phyloP scores from a whole-genome alignment of 352 stramenopile genomes.

The Peronospora farinosa region DNA sequence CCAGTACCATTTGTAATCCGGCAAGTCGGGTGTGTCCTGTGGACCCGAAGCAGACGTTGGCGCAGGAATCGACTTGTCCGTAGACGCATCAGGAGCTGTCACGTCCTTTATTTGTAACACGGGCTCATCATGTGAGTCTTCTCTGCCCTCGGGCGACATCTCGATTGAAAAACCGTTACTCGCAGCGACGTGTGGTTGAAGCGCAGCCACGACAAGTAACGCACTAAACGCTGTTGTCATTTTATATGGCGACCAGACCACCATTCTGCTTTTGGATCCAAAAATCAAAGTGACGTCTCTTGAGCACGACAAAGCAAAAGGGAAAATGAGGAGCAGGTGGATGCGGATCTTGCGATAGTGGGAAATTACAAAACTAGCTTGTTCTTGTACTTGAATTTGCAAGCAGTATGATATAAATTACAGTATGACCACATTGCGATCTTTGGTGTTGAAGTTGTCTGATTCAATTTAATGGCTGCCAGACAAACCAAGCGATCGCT shows the following conservation, averaged over 20 bases:
- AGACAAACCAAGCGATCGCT: constrained; percentile 1
- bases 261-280: constrained; percentile 9
- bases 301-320: constrained; percentile 20
- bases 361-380: constrained; percentile 12
- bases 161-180: constrained; percentile 10
- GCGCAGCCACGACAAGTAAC: constrained; percentile 16
- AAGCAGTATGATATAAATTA: constrained; percentile 14
- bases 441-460: constrained; percentile 15
- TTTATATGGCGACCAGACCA: constrained; percentile 21
- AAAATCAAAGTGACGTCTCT: constrained; percentile 1
- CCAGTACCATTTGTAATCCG: constrained; percentile 61
- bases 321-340: constrained; percentile 13
- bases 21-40: constrained; percentile 14
- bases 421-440: constrained; percentile 12
- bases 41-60: constrained; percentile 11
- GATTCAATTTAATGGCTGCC: constrained; percentile 6
- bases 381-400: background rate
- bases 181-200: constrained; percentile 11
- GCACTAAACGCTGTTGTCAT: constrained; percentile 17
- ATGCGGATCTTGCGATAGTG: background rate
- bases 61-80: constrained; percentile 2
- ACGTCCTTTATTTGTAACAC: background rate
- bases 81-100: constrained; percentile 1
- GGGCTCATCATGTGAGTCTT: constrained; percentile 14
- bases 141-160: background rate